Evolutionary conservation across 164 flowering plant genomes (phyloP).

Genomic region (Umbilicus rupestris): DNA sequence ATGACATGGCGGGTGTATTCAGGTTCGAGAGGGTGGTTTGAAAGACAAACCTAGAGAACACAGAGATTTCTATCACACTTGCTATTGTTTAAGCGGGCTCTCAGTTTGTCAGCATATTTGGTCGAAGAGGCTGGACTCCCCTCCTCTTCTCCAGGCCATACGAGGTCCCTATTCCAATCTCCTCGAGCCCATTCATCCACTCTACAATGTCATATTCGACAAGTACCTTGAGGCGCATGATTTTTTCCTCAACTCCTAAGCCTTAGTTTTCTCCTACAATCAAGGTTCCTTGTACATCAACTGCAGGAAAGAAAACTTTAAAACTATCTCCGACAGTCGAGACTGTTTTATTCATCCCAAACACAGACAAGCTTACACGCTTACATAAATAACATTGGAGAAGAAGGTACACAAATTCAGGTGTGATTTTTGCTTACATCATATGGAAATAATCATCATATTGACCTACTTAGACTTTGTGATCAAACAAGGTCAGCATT

Average conservation of each 20-base stretch:
- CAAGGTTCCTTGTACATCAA: background rate
- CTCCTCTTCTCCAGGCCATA: constrained; percentile 46
- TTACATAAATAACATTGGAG: background rate
- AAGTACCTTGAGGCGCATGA: constrained; percentile 36
- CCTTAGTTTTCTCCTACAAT: background rate
- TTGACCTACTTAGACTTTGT: background rate
- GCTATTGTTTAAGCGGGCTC: constrained; percentile 88
- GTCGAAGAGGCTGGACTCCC: constrained; percentile 33
- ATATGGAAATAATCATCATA: background rate
- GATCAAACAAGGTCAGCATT: background rate
- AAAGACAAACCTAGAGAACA: constrained; percentile 79
- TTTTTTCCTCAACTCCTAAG: constrained; percentile 17
- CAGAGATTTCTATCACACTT: constrained; percentile 79
- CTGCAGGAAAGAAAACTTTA: background rate
- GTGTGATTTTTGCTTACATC: background rate
- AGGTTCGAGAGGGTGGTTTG: constrained; percentile 66
- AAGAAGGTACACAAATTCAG: background rate
- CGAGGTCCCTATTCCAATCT: constrained; percentile 70
- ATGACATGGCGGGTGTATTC: constrained; percentile 16
- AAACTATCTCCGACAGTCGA: background rate
- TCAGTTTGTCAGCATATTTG: constrained; percentile 57
- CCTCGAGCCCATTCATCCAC: constrained; percentile 69
- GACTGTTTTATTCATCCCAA: background rate
- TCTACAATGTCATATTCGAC: constrained; percentile 54
- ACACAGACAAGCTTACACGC: background rate